phyloP scores from a whole-genome alignment of 352 stramenopile species.

The Globisporangium rhizosaccharum region DNA sequence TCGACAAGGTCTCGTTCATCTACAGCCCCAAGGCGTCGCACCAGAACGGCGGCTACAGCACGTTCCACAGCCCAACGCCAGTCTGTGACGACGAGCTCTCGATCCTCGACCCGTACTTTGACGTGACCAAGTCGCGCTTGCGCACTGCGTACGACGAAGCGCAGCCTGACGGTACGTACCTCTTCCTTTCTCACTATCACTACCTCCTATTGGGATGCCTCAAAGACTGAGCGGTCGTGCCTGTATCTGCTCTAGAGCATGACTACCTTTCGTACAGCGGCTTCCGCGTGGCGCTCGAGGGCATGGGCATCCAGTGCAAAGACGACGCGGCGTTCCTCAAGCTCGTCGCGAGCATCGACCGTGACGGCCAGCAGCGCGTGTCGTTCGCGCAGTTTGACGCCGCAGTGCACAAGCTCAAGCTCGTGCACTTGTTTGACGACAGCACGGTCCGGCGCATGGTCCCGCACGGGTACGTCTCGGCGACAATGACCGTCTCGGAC shows the following conservation, averaged over 20 bases:
- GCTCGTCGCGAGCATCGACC: constrained; percentile 65
- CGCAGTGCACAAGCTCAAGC: constrained; percentile 81
- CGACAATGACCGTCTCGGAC: constrained; percentile 66
- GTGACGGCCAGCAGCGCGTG: constrained; percentile 32
- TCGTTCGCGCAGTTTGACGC: constrained; percentile 74
- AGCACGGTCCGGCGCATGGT: constrained; percentile 52
- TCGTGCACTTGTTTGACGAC: constrained; percentile 85
- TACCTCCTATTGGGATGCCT: no score
- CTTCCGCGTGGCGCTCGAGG: constrained; percentile 54
- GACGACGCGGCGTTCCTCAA: constrained; percentile 69
- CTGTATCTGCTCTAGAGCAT: constrained; percentile 15
- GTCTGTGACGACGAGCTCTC: constrained; percentile 63
- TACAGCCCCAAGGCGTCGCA: constrained; percentile 50
- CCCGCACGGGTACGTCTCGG: constrained; percentile 39
- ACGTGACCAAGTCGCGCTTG: constrained; percentile 70
- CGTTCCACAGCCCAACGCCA: constrained; percentile 35
- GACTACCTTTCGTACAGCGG: constrained; percentile 49
- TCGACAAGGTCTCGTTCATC: constrained; percentile 81
- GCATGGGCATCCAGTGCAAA: constrained; percentile 64
- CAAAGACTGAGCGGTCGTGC: neutral
- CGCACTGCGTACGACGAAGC: constrained; percentile 68
- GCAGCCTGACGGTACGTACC: constrained; percentile 27
- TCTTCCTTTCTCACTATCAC: neutral
- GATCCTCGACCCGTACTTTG: constrained; percentile 84
- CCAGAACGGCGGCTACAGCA: constrained; percentile 31